A percentile compares a stretch with the other conserved stretches of the same genome.
phyloP scores from a whole-genome alignment of 805 yeast species.

The Starmera dryadoides region DNA sequence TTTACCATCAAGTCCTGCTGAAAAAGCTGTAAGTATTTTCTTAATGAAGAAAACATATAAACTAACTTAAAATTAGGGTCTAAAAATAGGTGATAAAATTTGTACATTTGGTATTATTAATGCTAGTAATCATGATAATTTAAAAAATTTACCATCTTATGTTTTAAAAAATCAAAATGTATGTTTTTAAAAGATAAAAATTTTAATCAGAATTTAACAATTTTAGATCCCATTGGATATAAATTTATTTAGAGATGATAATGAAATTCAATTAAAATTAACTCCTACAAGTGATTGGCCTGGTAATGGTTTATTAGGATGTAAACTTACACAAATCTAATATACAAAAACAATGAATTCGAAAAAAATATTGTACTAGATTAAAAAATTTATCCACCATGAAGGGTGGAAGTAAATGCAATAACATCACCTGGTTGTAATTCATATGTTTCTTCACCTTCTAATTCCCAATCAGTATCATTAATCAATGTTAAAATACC shows the following conservation, averaged over 20 bases:
- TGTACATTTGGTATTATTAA: slow-evolving; percentile 46
- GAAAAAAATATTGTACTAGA: too few species aligned
- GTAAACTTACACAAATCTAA: slow-evolving; percentile 42
- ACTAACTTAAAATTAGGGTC: slow-evolving; percentile 32
- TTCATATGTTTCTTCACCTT: slow-evolving; percentile 79
- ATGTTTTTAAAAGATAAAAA: slow-evolving; percentile 4
- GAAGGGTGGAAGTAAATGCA: slow-evolving; percentile 87
- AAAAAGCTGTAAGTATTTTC: slow-evolving; percentile 22
- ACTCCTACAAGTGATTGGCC: slow-evolving; percentile 51
- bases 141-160: slow-evolving; percentile 34
- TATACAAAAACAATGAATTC: too few species aligned
- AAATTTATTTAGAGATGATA: slow-evolving; percentile 25
- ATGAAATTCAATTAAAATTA: slow-evolving; percentile 22
- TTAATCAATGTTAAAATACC: slow-evolving; percentile 88
- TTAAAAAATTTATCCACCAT: slow-evolving; percentile 61
- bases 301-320: slow-evolving; percentile 66
- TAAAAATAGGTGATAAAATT: slow-evolving; percentile 47
- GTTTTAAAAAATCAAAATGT: slow-evolving; percentile 35
- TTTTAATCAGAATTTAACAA: too few species aligned
- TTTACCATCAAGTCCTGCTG: slow-evolving; percentile 49
- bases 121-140: slow-evolving; percentile 47
- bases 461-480: slow-evolving; percentile 95
- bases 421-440: slow-evolving; percentile 70
- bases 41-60: neutral
- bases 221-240: slow-evolving; percentile 10